phyloP scores from a whole-genome alignment of 2,329 filamentous ascomycete species.

The Cladosporium sphaerospermum region DNA sequence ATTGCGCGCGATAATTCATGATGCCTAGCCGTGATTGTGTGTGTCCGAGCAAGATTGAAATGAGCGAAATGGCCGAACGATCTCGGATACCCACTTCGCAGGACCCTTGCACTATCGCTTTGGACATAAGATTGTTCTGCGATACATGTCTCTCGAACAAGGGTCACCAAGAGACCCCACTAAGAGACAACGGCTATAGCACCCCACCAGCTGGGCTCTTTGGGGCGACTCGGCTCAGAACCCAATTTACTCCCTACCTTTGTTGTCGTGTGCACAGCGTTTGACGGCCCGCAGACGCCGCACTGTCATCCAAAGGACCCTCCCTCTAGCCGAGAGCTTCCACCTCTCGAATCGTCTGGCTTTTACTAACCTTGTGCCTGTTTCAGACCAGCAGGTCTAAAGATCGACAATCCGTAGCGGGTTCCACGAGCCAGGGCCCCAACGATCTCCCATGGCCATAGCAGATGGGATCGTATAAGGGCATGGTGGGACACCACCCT shows the following conservation, averaged over 20 bases:
- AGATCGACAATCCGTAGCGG: slow-evolving; percentile 2
- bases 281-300: slow-evolving; percentile 4
- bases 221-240: neutral
- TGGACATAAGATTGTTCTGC: too few species aligned
- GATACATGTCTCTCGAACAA: neutral
- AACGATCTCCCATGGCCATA: slow-evolving; percentile 5
- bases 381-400: slow-evolving; percentile 2
- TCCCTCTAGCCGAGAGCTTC: neutral
- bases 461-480: neutral
- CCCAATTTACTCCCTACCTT: neutral
- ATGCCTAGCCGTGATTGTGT: too few species aligned
- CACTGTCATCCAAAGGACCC: slow-evolving; percentile 6
- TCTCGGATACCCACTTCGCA: too few species aligned
- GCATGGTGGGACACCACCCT: neutral
- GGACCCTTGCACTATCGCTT: too few species aligned
- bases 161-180: neutral
- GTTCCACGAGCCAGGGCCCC: neutral
- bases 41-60: too few species aligned
- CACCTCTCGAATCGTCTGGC: slow-evolving; percentile 2
- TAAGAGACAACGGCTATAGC: slow-evolving; percentile 10
- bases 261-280: neutral
- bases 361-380: slow-evolving; percentile 1
- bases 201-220: slow-evolving; percentile 1
- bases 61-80: too few species aligned
- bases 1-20: too few species aligned